Percentiles rank a stretch among this genome's conserved stretches.
Conservation (phyloP, 345 rosid species). For the Lepidium africanum region DNA sequence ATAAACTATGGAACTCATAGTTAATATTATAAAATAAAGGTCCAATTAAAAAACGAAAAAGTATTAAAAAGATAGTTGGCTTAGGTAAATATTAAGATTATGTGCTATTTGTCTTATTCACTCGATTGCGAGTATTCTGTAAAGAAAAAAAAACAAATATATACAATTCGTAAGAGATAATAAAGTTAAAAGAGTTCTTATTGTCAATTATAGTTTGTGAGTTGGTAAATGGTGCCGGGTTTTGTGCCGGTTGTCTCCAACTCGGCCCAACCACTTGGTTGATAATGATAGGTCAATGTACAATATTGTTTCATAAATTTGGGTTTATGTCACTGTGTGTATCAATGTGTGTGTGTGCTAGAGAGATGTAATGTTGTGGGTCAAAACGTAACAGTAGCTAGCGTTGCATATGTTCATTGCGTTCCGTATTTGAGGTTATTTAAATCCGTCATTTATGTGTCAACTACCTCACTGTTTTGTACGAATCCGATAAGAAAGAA, state of each 20-base stretch:
- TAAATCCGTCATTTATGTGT: not conserved
- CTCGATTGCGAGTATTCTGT: not conserved
- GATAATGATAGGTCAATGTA: slow-evolving; percentile 1
- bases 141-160: not conserved
- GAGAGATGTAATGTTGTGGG: not conserved
- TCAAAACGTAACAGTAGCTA: not conserved
- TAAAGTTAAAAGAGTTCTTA: not conserved
- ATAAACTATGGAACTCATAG: not conserved
- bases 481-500: not conserved
- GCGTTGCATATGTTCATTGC: not conserved
- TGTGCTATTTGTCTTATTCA: slow-evolving; percentile 13
- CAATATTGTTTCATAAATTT: not conserved
- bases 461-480: not conserved
- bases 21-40: not conserved
- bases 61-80: slow-evolving; percentile 8
- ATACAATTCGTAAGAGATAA: not conserved
- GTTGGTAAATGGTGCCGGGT: slow-evolving; percentile 23
- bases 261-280: slow-evolving; percentile 11
- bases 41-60: not conserved
- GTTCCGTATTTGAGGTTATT: not conserved
- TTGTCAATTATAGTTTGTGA: not conserved
- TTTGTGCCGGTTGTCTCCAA: slow-evolving; percentile 29
- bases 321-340: not conserved
- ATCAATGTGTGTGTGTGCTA: not conserved
- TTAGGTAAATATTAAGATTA: slow-evolving; percentile 3